These are phyloP conservation scores for Spinellus fusiger DNA, from an alignment of 192 early-diverging fungal genomes.

Conservation along the genomic window DNA sequence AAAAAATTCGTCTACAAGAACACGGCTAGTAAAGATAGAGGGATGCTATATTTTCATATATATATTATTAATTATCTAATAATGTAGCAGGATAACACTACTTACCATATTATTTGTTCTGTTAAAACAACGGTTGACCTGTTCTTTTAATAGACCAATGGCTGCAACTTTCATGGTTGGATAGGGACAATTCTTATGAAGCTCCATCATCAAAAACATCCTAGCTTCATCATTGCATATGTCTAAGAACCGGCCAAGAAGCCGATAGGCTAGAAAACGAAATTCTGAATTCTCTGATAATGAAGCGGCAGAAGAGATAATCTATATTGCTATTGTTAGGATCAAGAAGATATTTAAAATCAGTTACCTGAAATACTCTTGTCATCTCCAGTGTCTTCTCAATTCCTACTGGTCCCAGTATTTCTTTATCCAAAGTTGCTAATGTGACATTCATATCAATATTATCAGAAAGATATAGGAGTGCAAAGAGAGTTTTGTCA, in stretches of 20 bases:
- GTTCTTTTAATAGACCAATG: slow-evolving; percentile 39
- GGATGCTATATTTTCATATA: not conserved
- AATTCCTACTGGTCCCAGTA: not conserved
- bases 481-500: slow-evolving; percentile 3
- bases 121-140: slow-evolving; percentile 30
- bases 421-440: not conserved
- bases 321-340: slow-evolving; percentile 1
- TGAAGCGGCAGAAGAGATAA: slow-evolving; percentile 36
- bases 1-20: slow-evolving; percentile 35
- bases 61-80: not conserved
- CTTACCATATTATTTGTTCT: slow-evolving; percentile 10
- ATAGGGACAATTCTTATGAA: slow-evolving; percentile 38
- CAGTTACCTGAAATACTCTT: not conserved
- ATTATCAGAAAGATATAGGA: slow-evolving; percentile 10
- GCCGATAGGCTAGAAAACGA: slow-evolving; percentile 37
- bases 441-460: slow-evolving; percentile 6
- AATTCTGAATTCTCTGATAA: slow-evolving; percentile 28
- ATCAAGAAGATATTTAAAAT: not conserved
- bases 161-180: slow-evolving; percentile 42
- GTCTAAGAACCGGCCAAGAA: slow-evolving; percentile 28
- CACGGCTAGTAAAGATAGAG: slow-evolving; percentile 33
- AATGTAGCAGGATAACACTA: not conserved
- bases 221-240: slow-evolving; percentile 35
- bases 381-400: not conserved
- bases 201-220: slow-evolving; percentile 33